Conservation (phyloP, 2,329 filamentous ascomycete species). For the Pestalotiopsis fici region DNA sequence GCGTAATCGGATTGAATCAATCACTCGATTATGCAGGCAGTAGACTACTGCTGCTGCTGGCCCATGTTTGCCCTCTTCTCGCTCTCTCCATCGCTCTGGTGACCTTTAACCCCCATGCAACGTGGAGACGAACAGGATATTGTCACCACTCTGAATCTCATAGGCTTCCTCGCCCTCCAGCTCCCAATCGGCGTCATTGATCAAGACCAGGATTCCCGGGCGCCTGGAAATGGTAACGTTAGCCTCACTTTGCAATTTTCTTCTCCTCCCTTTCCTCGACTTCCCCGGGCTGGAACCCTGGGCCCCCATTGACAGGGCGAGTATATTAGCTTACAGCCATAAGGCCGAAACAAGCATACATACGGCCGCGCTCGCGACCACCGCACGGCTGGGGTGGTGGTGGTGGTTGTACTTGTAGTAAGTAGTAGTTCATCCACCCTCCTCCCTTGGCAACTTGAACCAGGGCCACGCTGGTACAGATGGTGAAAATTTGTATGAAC, state of each 20-base stretch:
- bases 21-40: neutral
- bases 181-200: conserved; percentile 99
- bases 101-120: conserved; percentile 78
- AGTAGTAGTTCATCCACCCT: neutral
- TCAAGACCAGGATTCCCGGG: conserved; percentile 91
- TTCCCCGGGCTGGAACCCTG: neutral
- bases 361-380: neutral
- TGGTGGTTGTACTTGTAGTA: too few species aligned
- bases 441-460: neutral
- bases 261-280: neutral
- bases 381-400: too few species aligned
- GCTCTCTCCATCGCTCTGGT: neutral
- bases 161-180: conserved; percentile 93
- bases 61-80: neutral
- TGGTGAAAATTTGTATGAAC: conserved; percentile 36
- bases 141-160: conserved; percentile 78
- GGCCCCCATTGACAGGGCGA: neutral
- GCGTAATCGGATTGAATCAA: neutral
- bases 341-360: conserved; percentile 4
- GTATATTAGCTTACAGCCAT: neutral
- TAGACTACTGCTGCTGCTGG: neutral
- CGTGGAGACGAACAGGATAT: conserved; percentile 94
- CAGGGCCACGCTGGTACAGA: neutral
- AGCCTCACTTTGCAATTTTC: conserved; percentile 11
- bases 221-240: conserved; percentile 58